phyloP scores from a whole-genome alignment of 1,139 yeast genomes.

The Pichia sp. region DNA sequence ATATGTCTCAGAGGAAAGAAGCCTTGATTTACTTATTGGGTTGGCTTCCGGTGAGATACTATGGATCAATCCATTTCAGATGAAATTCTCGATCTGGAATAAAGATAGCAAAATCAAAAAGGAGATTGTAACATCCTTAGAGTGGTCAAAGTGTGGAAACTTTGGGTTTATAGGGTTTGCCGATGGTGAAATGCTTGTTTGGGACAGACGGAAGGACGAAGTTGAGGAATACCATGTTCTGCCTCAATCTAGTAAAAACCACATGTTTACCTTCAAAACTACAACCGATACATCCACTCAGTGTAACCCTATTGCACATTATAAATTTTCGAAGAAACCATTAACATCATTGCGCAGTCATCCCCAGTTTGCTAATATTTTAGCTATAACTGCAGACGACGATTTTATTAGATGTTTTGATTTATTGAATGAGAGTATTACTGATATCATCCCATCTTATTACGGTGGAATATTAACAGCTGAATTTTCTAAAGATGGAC shows the following conservation, averaged over 20 bases:
- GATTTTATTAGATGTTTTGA: conserved; percentile 59
- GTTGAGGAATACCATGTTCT: conserved; percentile 19
- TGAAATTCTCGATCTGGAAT: conserved; percentile 43
- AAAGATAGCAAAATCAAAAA: conserved; percentile 37
- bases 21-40: conserved; percentile 43
- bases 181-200: conserved; percentile 30
- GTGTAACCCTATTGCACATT: conserved; percentile 49
- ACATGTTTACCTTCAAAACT: conserved; percentile 17
- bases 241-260: conserved; percentile 13
- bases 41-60: conserved; percentile 47
- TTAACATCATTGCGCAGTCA: conserved; percentile 47
- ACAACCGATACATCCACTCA: not conserved
- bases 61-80: conserved; percentile 44
- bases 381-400: conserved; percentile 57
- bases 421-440: conserved; percentile 38
- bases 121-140: conserved; percentile 24
- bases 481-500: conserved; percentile 59
- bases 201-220: conserved; percentile 27
- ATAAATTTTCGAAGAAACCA: conserved; percentile 53
- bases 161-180: conserved; percentile 28
- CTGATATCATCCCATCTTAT: conserved; percentile 59
- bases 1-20: conserved; percentile 27
- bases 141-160: conserved; percentile 27
- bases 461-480: conserved; percentile 59
- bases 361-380: conserved; percentile 31